A percentile compares a stretch with the other conserved stretches of the same genome.
phyloP scores from a whole-genome alignment of 2,329 filamentous ascomycete genomes.

The Drechmeria coniospora region DNA sequence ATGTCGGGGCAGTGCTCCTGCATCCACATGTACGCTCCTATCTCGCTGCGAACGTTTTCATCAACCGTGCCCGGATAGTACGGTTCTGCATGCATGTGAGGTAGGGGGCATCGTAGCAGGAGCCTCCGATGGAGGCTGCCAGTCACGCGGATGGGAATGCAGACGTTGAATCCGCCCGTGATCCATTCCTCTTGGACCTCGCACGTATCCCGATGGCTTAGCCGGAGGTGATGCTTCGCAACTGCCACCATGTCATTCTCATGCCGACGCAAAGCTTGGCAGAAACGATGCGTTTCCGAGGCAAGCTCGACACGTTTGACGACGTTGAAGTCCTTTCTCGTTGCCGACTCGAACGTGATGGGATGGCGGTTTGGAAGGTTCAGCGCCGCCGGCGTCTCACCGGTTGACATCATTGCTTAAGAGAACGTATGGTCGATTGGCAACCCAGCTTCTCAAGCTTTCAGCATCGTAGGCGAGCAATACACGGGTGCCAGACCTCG shows the following conservation, averaged over 20 bases:
- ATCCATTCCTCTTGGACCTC: neutral
- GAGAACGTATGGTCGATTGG: no score
- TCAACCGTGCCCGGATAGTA: constrained; percentile 1
- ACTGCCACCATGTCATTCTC: constrained; percentile 1
- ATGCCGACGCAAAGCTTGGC: neutral
- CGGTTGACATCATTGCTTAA: no score
- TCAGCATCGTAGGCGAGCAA: no score
- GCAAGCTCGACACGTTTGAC: neutral
- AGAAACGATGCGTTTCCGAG: neutral
- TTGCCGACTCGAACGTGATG: neutral
- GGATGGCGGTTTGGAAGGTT: constrained; percentile 1
- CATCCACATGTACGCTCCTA: constrained; percentile 2
- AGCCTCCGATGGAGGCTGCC: constrained; percentile 1
- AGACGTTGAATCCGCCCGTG: constrained; percentile 1
- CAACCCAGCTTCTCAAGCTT: no score
- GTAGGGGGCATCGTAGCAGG: constrained; percentile 1
- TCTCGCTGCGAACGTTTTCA: constrained; percentile 2
- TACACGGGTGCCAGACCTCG: no score
- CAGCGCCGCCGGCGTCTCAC: constrained; percentile 1
- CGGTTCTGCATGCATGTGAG: constrained; percentile 1
- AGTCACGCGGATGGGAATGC: constrained; percentile 1
- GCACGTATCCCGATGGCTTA: neutral
- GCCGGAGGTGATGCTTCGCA: constrained; percentile 1
- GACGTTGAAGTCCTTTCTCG: neutral
- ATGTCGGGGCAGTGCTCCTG: constrained; percentile 5